Evolutionary conservation across 164 flowering plant species (phyloP).

Genomic region (Stephania cephalantha): DNA sequence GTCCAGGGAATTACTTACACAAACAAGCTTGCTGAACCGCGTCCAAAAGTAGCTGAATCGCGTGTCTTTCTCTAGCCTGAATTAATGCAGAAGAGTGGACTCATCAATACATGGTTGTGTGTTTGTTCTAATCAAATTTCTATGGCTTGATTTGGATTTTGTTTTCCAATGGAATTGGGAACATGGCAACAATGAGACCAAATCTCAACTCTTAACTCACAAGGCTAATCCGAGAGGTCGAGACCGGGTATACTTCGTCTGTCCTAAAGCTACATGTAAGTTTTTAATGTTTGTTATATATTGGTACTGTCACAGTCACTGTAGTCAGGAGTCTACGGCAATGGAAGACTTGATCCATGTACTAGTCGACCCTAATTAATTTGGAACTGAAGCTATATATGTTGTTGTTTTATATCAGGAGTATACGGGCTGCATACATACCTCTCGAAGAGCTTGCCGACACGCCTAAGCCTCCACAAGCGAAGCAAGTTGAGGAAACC

Average conservation of each 20-base stretch:
- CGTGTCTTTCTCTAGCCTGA: constrained; percentile 82
- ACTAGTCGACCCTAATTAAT: no score
- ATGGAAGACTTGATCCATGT: no score
- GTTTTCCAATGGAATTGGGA: neutral
- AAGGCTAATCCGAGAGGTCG: no score
- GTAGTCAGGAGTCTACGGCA: neutral
- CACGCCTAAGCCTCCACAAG: constrained; percentile 79
- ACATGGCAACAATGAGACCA: neutral
- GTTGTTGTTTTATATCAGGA: neutral
- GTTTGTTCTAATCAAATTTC: neutral
- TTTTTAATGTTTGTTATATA: no score
- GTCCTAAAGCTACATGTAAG: neutral
- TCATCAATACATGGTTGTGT: neutral
- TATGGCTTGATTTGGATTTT: neutral
- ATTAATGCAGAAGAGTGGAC: constrained; percentile 4
- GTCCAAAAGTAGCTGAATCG: constrained; percentile 78
- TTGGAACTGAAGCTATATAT: no score
- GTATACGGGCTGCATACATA: constrained; percentile 2
- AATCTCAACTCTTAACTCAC: neutral
- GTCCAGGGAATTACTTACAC: constrained; percentile 31
- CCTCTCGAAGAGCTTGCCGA: constrained; percentile 64
- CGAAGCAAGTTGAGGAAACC: constrained; percentile 79
- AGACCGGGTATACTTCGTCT: neutral
- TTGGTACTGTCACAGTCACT: no score
- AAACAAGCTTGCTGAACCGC: constrained; percentile 52